Evolutionary conservation across 331 rosid genomes (phyloP), one percentile per base, ranked within the genome.

Genomic region (Rhamnella rubrinervis): DNA sequence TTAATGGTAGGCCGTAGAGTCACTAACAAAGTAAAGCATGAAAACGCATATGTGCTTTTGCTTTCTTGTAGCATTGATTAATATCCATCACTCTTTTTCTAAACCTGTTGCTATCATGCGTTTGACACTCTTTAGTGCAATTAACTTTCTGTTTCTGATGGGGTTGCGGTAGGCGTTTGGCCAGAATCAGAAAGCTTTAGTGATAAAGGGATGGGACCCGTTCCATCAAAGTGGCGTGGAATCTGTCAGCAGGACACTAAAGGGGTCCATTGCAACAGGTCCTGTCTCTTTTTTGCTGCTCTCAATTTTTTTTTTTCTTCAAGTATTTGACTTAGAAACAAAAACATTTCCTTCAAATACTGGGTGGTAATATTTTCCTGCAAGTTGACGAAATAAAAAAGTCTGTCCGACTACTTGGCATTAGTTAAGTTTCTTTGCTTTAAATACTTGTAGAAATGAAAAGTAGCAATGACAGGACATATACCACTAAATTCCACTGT

Each of bases 221-320:
- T 87, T 7, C 93, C 93, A 19, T 46, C 76, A 16, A 80, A 63
- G 55, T 90, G 96, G 96, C 73, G 51, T 7, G 93, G 93, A 47
- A 70, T 1, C 1, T 87, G 96, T 47, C 71, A 81, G 28, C 31
- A 16, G 23, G 71, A 61, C 2, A 8, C 63, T 61, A 35, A 71
- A 61, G 25, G 20, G 15, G 74, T 85, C 11, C 37, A 17, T 4
- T 89, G 96, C 79, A 89, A 89, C 81, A 87, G 85, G 96, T 89
- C 8, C 53, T 18, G 25, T 31, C 20, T 68, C 50, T 68, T 15
- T 21, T 64, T 49, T 25, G 19, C 14, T 23, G 21, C 49, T 41
- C 14, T 8, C 12, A 15, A 12, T 12, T 10, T 12, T 14, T 51
- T 14, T 3, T 12, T 4, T 0, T 51, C n/a, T n/a, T n/a, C n/a